Base-by-base conservation (phyloP, 331 rosid species). In the Stylosanthes scabra region DNA sequence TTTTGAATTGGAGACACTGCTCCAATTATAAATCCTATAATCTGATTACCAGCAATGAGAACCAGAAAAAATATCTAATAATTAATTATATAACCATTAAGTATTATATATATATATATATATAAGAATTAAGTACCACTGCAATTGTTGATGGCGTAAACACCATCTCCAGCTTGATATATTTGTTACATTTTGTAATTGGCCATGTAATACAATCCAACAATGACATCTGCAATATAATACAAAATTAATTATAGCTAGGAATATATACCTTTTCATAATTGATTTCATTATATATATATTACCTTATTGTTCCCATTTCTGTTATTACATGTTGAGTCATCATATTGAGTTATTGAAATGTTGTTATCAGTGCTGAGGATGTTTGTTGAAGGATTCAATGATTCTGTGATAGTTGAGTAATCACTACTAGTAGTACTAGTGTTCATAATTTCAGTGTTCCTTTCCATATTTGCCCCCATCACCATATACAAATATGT, bases 71-170 rank as follows among this genome's bases (percentile, higher is more conserved):
- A 3, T 27, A 69, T 20, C 7, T 37, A 55, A 11, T 46, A 55
- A 11, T 46, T 55, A 9, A 55, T n/a, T n/a, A n/a, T n/a, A n/a
- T n/a, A n/a, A n/a, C n/a, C n/a, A n/a, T n/a, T n/a, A n/a, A n/a
- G n/a, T n/a, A n/a, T n/a, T n/a, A n/a, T n/a, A n/a, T n/a, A 54
- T 20, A 54, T 15, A 44, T 8, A 44, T 4, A 34, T 34, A 34
- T 34, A 34, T 34, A 34, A 34, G 6, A 34, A 20, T 5, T 69
- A 34, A 8, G 45, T 71, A 71, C 75, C 75, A 58, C 66, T 42
- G 66, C 75, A 71, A 44, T 58, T 58, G 75, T 71, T 42, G 31
- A 42, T 7, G 75, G 75, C 5, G 75, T 58, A 44, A 57, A 58
- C 45, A 71, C 34, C 25, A n/a, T 71, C 46, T 71, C 66, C 45